phyloP scores from a whole-genome alignment of 2,329 filamentous ascomycete species.

The Grosmannia penicillata region DNA sequence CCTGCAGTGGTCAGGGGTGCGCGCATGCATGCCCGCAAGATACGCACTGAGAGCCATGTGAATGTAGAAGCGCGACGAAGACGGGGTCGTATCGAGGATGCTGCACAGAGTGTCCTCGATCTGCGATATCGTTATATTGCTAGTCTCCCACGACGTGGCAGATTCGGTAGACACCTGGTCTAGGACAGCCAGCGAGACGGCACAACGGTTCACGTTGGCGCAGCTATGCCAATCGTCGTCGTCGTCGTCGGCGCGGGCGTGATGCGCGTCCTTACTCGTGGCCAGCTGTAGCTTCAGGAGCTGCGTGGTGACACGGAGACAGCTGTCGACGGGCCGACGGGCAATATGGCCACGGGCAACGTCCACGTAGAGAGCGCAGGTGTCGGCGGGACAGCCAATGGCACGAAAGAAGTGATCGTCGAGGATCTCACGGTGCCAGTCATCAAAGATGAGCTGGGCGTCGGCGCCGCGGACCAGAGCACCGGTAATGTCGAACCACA shows the following conservation, averaged over 20 bases:
- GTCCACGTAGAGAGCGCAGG: slow-evolving; percentile 20
- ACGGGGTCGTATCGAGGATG: slow-evolving; percentile 16
- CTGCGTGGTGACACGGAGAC: slow-evolving; percentile 14
- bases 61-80: slow-evolving; percentile 22
- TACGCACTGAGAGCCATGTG: slow-evolving; percentile 23
- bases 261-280: background rate
- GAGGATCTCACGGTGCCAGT: slow-evolving; percentile 23
- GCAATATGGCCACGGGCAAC: slow-evolving; percentile 14
- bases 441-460: slow-evolving; percentile 20
- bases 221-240: slow-evolving; percentile 10
- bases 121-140: too few relatives aligned
- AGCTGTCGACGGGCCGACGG: slow-evolving; percentile 8
- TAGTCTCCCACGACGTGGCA: too few relatives aligned
- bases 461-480: slow-evolving; percentile 10
- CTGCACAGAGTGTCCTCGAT: slow-evolving; percentile 15
- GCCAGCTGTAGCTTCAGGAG: slow-evolving; percentile 10
- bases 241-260: background rate
- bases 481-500: slow-evolving; percentile 25
- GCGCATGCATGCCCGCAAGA: slow-evolving; percentile 21
- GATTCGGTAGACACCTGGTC: slow-evolving; percentile 1
- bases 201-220: slow-evolving; percentile 20
- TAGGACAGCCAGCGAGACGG: slow-evolving; percentile 18
- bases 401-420: slow-evolving; percentile 18
- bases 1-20: slow-evolving; percentile 17
- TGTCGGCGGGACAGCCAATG: slow-evolving; percentile 22